Percentiles rank a stretch among this genome's conserved stretches.
Evolutionary conservation across 192 early-diverging fungal species (phyloP).

Genomic region (Gaertneriomyces semiglobifer): DNA sequence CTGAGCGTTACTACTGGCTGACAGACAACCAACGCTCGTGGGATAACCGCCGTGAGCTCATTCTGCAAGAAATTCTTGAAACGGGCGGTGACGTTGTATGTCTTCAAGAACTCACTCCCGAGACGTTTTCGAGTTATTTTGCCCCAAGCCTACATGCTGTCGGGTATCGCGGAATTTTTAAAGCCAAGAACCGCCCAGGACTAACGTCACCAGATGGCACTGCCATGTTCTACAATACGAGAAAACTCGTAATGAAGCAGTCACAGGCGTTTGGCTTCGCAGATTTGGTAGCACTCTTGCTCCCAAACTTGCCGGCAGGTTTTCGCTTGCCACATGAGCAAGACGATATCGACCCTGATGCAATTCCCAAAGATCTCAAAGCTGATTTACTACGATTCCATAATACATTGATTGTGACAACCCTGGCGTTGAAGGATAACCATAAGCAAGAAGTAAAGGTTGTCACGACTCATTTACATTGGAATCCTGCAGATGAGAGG

Average conservation of each 20-base stretch:
- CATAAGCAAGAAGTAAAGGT: conserved; percentile 28
- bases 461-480: conserved; percentile 53
- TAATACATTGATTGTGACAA: conserved; percentile 37
- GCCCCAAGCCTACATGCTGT: conserved; percentile 39
- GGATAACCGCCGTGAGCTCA: conserved; percentile 32
- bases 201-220: conserved; percentile 43
- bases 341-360: background rate
- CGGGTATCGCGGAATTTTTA: conserved; percentile 49
- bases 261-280: conserved; percentile 41
- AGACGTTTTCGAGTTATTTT: conserved; percentile 43
- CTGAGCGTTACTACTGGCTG: conserved; percentile 29
- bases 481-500: conserved; percentile 42
- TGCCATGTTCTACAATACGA: conserved; percentile 45
- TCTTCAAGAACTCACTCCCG: conserved; percentile 44
- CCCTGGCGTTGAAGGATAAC: conserved; percentile 27
- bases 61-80: conserved; percentile 44
- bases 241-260: conserved; percentile 28
- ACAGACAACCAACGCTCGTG: conserved; percentile 30
- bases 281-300: conserved; percentile 27
- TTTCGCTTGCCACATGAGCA: background rate
- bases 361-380: conserved; percentile 21
- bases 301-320: background rate
- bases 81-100: conserved; percentile 45
- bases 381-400: conserved; percentile 35
- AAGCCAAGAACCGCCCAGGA: conserved; percentile 36